Percentiles rank a stretch among this genome's conserved stretches.
Conservation (phyloP, 805 yeast genomes). For the Starmerella cellae region DNA sequence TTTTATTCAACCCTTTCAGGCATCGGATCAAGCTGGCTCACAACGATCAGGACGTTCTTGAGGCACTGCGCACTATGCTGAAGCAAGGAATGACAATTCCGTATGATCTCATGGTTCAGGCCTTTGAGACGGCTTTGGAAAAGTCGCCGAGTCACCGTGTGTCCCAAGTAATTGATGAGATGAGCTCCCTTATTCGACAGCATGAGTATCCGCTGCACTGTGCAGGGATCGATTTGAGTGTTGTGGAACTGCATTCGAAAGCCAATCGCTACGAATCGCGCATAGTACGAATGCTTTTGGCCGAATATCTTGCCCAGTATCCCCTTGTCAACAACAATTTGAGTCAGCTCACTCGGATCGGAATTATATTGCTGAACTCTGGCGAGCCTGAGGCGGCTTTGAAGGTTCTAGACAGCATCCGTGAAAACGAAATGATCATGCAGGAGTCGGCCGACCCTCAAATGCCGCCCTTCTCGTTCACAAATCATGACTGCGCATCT, state of each 20-base stretch:
- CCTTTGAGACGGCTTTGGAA: constrained; percentile 9
- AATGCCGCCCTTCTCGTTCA: no score
- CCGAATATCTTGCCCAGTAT: constrained; percentile 18
- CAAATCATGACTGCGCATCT: constrained; percentile 14
- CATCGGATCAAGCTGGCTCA: background rate
- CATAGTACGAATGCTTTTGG: constrained; percentile 6
- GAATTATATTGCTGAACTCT: constrained; percentile 6
- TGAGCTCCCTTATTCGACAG: constrained; percentile 6
- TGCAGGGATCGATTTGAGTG: constrained; percentile 19
- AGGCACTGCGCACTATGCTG: constrained; percentile 4
- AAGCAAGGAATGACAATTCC: constrained; percentile 15
- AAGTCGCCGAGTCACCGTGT: background rate
- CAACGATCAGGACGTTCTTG: background rate
- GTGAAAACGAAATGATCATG: background rate
- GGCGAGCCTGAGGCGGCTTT: constrained; percentile 7
- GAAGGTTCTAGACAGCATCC: constrained; percentile 10
- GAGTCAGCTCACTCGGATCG: constrained; percentile 17
- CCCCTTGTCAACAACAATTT: constrained; percentile 17
- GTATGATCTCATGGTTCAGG: constrained; percentile 10
- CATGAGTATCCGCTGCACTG: constrained; percentile 19
- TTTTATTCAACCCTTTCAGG: background rate
- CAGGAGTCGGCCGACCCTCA: no score
- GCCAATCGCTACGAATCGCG: background rate
- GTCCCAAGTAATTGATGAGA: background rate
- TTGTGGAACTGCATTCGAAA: constrained; percentile 14